Percentiles rank a stretch among this genome's conserved stretches.
Conservation (phyloP, 192 early-diverging fungal genomes). For the Entophlyctis helioformis region DNA sequence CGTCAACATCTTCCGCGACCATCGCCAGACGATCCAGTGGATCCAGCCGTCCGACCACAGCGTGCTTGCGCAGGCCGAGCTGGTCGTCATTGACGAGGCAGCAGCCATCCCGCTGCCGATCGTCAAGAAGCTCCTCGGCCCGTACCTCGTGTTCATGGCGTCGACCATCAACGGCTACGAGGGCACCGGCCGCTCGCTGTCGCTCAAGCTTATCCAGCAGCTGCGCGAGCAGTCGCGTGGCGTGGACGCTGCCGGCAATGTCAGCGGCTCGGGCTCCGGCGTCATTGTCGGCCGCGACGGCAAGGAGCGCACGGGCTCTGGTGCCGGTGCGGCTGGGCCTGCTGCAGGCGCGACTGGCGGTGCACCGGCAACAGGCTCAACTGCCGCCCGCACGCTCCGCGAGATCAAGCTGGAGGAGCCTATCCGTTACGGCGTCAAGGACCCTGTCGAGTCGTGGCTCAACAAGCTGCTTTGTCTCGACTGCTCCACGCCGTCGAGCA, state of each 20-base stretch:
- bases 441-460: slow-evolving; percentile 90
- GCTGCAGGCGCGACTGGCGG: slow-evolving; percentile 21
- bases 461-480: slow-evolving; percentile 92
- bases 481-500: slow-evolving; percentile 23
- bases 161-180: slow-evolving; percentile 99
- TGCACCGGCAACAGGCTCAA: too few relatives aligned
- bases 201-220: slow-evolving; percentile 89
- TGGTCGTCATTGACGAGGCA: slow-evolving; percentile 97
- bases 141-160: slow-evolving; percentile 96
- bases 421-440: slow-evolving; percentile 80
- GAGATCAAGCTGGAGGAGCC: slow-evolving; percentile 92
- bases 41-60: slow-evolving; percentile 93
- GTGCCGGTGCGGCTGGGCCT: slow-evolving; percentile 13
- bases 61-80: slow-evolving; percentile 89
- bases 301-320: slow-evolving; percentile 32
- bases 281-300: slow-evolving; percentile 42
- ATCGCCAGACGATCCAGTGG: slow-evolving; percentile 97
- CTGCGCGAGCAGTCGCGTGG: slow-evolving; percentile 85
- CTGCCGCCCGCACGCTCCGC: slow-evolving; percentile 60
- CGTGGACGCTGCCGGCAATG: slow-evolving; percentile 31
- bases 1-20: slow-evolving; percentile 91
- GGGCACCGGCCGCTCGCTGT: slow-evolving; percentile 93
- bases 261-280: slow-evolving; percentile 8
- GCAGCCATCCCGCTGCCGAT: slow-evolving; percentile 94
- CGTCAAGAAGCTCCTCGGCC: slow-evolving; percentile 83